Conservation (phyloP, 768 basidiomycete genomes). For the Kwoniella sp. region DNA sequence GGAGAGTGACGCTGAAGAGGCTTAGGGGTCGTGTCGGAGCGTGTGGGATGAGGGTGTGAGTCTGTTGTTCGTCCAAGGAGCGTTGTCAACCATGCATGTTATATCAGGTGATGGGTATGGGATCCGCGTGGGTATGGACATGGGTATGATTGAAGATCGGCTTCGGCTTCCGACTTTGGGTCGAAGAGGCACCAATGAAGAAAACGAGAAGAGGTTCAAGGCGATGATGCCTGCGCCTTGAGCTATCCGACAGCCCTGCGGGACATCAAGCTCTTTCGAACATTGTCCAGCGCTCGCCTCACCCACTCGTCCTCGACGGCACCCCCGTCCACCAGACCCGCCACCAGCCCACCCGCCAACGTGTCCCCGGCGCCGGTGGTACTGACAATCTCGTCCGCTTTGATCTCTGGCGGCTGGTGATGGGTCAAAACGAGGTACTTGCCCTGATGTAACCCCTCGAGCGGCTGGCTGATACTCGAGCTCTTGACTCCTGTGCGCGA, state of each 20-base stretch:
- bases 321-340: slow-evolving; percentile 53
- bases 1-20: slow-evolving; percentile 42
- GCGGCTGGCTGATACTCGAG: slow-evolving; percentile 5
- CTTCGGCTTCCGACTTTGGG: too few species aligned
- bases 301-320: slow-evolving; percentile 28
- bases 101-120: too few species aligned
- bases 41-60: neutral
- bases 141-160: too few species aligned
- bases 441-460: slow-evolving; percentile 10
- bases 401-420: slow-evolving; percentile 60
- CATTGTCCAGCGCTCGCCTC: slow-evolving; percentile 23
- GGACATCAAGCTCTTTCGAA: slow-evolving; percentile 26
- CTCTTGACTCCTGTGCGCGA: too few species aligned
- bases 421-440: slow-evolving; percentile 61
- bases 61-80: neutral
- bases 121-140: too few species aligned
- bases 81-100: too few species aligned
- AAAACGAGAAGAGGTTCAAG: too few species aligned
- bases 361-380: slow-evolving; percentile 93
- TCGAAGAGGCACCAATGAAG: too few species aligned
- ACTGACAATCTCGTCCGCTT: slow-evolving; percentile 56
- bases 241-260: slow-evolving; percentile 36
- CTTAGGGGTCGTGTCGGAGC: neutral
- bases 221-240: too few species aligned
- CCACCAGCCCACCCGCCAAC: slow-evolving; percentile 77